Evolutionary conservation across 2,329 filamentous ascomycete genomes (phyloP).

Genomic region (Hypoxylon sp.): DNA sequence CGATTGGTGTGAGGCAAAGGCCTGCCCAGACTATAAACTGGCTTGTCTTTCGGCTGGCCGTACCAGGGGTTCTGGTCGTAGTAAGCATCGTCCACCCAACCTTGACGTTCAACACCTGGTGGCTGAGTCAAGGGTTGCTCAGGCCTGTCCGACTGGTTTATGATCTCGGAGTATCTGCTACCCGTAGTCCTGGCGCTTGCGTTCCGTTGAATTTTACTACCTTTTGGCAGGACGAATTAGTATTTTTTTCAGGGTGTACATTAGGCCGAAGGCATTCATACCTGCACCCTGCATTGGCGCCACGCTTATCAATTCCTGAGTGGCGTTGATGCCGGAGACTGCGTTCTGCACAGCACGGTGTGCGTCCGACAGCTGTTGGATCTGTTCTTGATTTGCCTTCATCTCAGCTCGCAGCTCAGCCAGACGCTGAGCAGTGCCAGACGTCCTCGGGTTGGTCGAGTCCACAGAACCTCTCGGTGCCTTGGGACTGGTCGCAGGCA

Average conservation of each 20-base stretch:
- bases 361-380: conserved; percentile 23
- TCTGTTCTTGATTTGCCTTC: conserved; percentile 24
- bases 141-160: conserved; percentile 1
- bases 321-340: conserved; percentile 17
- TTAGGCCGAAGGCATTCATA: neutral
- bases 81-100: conserved; percentile 36
- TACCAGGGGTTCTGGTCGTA: conserved; percentile 40
- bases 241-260: neutral
- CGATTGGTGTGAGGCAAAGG: conserved; percentile 37
- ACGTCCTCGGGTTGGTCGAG: neutral
- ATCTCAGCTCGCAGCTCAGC: conserved; percentile 21
- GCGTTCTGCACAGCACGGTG: conserved; percentile 23
- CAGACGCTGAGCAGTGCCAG: conserved; percentile 16
- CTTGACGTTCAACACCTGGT: conserved; percentile 1
- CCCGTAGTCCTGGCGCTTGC: conserved; percentile 9
- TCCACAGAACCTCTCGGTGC: conserved; percentile 6
- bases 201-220: neutral
- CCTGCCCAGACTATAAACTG: conserved; percentile 39
- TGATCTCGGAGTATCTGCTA: conserved; percentile 5
- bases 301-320: conserved; percentile 11
- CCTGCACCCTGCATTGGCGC: neutral
- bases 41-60: conserved; percentile 27
- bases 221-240: neutral
- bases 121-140: conserved; percentile 11
- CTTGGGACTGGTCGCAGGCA: neutral